phyloP scores from a whole-genome alignment of 768 basidiomycete species.

The Russula sp. region DNA sequence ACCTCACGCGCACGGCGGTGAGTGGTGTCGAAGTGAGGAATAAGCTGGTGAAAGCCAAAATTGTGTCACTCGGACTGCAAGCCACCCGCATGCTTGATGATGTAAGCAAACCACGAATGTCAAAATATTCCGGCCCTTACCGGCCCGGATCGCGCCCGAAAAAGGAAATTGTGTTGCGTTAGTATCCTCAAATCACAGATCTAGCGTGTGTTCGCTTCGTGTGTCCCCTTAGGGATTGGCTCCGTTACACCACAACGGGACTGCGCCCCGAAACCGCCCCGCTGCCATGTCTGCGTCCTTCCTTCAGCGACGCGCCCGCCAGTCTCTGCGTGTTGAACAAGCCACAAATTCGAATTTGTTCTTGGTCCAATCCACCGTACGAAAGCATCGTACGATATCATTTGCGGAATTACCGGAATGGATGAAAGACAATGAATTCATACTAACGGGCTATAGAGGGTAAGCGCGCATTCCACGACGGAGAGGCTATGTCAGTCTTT shows the following conservation, averaged over 20 bases:
- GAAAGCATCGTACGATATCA: constrained; percentile 30
- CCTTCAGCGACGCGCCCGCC: constrained; percentile 1
- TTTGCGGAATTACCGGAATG: constrained; percentile 62
- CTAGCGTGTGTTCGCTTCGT: too few relatives aligned
- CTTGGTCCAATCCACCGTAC: neutral
- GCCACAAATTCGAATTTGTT: neutral
- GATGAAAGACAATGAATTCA: constrained; percentile 72
- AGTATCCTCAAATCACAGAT: too few relatives aligned
- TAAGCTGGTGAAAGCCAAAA: constrained; percentile 9
- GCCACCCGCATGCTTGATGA: neutral
- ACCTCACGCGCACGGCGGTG: constrained; percentile 11
- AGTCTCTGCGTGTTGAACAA: neutral
- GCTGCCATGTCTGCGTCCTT: constrained; percentile 7
- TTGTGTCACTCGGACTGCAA: neutral
- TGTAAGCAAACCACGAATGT: neutral
- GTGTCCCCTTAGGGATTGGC: too few relatives aligned
- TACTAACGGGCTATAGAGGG: constrained; percentile 65
- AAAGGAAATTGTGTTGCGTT: too few relatives aligned
- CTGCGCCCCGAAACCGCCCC: neutral
- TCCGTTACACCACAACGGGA: neutral
- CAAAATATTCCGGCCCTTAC: too few relatives aligned
- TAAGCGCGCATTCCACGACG: constrained; percentile 26
- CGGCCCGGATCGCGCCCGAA: too few relatives aligned
- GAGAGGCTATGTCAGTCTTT: neutral
- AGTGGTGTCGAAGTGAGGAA: constrained; percentile 3